Evolutionary conservation across 2,329 filamentous ascomycete genomes (phyloP).

Genomic region (Fusarium anthophilum): DNA sequence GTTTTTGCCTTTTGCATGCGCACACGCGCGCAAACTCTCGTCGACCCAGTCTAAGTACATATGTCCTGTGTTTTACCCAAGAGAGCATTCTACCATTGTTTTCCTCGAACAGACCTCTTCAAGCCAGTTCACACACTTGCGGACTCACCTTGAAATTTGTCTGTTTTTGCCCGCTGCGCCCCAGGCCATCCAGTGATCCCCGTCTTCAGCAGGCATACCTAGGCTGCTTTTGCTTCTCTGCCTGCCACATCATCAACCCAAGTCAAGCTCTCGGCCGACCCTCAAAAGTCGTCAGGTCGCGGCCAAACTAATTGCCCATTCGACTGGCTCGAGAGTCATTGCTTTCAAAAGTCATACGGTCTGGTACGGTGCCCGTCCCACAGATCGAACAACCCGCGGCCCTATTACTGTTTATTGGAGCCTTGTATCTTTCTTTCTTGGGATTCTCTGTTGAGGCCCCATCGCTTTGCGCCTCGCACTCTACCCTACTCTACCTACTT

Average conservation of each 20-base stretch:
- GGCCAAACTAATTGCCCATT: constrained; percentile 28
- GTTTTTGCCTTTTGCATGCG: constrained; percentile 30
- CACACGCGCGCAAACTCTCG: constrained; percentile 39
- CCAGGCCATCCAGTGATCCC: constrained; percentile 29
- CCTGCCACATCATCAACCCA: constrained; percentile 39
- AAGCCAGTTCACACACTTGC: neutral
- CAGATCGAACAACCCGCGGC: constrained; percentile 33
- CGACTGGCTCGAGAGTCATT: constrained; percentile 36
- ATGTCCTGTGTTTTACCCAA: neutral
- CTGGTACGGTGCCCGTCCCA: constrained; percentile 42
- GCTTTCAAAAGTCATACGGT: constrained; percentile 42
- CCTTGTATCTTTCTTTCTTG: constrained; percentile 24
- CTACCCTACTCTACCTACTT: constrained; percentile 12
- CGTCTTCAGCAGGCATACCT: constrained; percentile 17
- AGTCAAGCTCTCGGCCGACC: constrained; percentile 24
- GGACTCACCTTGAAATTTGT: constrained; percentile 17
- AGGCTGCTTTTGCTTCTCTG: constrained; percentile 20
- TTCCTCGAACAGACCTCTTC: neutral
- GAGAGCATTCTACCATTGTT: neutral
- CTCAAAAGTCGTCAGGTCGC: constrained; percentile 41
- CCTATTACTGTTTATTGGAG: constrained; percentile 18
- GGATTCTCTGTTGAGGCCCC: constrained; percentile 34
- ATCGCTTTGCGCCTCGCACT: constrained; percentile 9
- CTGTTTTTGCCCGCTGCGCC: constrained; percentile 26
- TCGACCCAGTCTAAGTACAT: neutral